Evolutionary conservation across 116 monocot genomes (phyloP).

Genomic region (Posidonia oceanica): DNA sequence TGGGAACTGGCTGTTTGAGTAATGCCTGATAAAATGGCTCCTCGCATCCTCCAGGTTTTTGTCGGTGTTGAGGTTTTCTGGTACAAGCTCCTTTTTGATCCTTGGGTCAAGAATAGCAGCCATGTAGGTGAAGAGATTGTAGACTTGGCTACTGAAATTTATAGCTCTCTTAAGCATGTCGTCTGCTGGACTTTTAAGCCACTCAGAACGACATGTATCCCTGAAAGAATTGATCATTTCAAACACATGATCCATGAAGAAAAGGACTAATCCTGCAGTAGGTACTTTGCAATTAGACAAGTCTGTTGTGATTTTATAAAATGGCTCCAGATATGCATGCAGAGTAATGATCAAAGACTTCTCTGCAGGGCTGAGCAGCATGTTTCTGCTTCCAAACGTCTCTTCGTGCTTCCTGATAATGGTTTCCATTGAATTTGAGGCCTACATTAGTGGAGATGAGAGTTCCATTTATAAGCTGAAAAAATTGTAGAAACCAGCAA

Average conservation of each 20-base stretch:
- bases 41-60: constrained; percentile 77
- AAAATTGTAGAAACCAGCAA: neutral
- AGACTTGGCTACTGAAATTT: constrained; percentile 45
- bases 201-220: constrained; percentile 51
- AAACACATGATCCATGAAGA: constrained; percentile 84
- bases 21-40: constrained; percentile 44
- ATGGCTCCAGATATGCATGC: constrained; percentile 65
- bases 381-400: constrained; percentile 29
- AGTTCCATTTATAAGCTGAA: too few species aligned
- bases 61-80: constrained; percentile 59
- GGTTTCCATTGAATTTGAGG: constrained; percentile 66
- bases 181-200: constrained; percentile 63
- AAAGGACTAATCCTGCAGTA: constrained; percentile 67
- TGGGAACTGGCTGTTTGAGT: constrained; percentile 28
- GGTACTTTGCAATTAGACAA: constrained; percentile 53
- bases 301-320: constrained; percentile 71
- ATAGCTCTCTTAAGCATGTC: constrained; percentile 53
- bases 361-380: constrained; percentile 40
- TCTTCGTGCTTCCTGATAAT: constrained; percentile 67
- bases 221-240: constrained; percentile 49
- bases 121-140: constrained; percentile 54
- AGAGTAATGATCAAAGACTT: constrained; percentile 39
- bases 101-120: constrained; percentile 86
- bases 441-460: constrained; percentile 19
- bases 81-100: constrained; percentile 73